Base-by-base conservation (phyloP, 495 filamentous ascomycete species). In the Neurospora sp. region DNA sequence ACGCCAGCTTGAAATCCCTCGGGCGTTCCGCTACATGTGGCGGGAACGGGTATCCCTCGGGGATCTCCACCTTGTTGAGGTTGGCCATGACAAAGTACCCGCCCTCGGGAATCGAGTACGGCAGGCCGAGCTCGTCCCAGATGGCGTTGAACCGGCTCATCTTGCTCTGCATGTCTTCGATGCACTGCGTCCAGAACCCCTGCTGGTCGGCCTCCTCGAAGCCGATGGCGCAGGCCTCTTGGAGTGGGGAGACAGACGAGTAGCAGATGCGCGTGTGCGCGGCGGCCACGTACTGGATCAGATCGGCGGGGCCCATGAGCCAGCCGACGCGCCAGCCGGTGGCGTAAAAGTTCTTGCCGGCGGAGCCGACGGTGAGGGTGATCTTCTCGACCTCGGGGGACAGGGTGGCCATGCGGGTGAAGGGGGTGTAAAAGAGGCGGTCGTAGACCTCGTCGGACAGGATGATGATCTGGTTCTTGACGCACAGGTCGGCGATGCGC, bases 261-360 rank as follows among this genome's bases (percentile, higher is more conserved):
- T 96, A 99, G 85, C 96, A 99, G 76, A 99, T 97, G 31, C 96
- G 88, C 1, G 96, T 98, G 82, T 99, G 96, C 1, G 94, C 96
- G 38, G 92, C 93, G 20, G 90, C 87, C 44, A 97, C 95, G 79
- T 98, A 93, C 80, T 95, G 93, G 85, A 98, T 96, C 61, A 99
- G 84, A 70, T 95, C 87, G 22, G 92, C 87, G 2, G 92, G 93
- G 1, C 96, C 96, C 74, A 98, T 96, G 17, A 99, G 85, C 89
- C 94, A 99, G 70, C 87, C 94, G 3, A 98, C 96, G 70, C 96
- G 90, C 96, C 96, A 99, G 44, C 96, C 96, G 0, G 96, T 99
- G 68, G 91, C 92, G 76, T 99, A 98, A 83, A 99, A 99, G 81
- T 96, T 96, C 84, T 99, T 99, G 72, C 96, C 96, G 6, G 93